These are phyloP conservation scores for Nicotiana rustica DNA, from an alignment of 305 asterid genomes.

Conservation along the genomic window DNA sequence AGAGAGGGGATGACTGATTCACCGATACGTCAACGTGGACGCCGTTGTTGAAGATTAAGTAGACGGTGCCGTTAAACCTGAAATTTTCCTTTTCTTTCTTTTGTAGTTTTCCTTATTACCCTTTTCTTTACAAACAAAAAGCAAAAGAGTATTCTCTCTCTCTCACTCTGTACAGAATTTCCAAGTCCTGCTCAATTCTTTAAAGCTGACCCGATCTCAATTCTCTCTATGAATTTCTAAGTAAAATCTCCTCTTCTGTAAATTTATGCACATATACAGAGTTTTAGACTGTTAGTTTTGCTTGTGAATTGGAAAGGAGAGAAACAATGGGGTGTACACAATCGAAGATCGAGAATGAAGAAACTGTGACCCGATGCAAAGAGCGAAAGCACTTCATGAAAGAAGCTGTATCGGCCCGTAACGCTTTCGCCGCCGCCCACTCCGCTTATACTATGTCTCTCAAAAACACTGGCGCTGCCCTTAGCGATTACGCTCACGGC, in stretches of 20 bases:
- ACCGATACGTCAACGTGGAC: not conserved
- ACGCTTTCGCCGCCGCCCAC: conserved; percentile 97
- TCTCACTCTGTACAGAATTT: not conserved
- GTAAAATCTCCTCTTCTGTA: not conserved
- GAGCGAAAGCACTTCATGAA: conserved; percentile 85
- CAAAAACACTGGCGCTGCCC: conserved; percentile 94
- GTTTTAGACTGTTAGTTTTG: not conserved
- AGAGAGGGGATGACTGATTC: not conserved
- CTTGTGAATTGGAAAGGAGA: not conserved
- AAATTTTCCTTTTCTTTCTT: not conserved
- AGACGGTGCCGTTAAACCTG: conserved; percentile 22
- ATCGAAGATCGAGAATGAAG: conserved; percentile 97
- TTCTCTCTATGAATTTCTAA: not conserved
- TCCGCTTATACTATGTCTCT: conserved; percentile 83
- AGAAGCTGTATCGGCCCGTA: conserved; percentile 79
- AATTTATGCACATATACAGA: not conserved
- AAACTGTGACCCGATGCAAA: conserved; percentile 86
- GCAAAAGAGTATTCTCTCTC: not conserved
- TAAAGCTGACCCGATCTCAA: conserved; percentile 16
- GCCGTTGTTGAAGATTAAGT: not conserved
- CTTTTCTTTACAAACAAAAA: conserved; percentile 30
- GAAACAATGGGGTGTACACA: conserved; percentile 85
- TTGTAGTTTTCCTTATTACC: not conserved
- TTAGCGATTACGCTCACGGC: conserved; percentile 86
- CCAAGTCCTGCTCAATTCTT: conserved; percentile 9